phyloP scores from a whole-genome alignment of 108 stramenopile species.

The Skeletonema potamos region DNA sequence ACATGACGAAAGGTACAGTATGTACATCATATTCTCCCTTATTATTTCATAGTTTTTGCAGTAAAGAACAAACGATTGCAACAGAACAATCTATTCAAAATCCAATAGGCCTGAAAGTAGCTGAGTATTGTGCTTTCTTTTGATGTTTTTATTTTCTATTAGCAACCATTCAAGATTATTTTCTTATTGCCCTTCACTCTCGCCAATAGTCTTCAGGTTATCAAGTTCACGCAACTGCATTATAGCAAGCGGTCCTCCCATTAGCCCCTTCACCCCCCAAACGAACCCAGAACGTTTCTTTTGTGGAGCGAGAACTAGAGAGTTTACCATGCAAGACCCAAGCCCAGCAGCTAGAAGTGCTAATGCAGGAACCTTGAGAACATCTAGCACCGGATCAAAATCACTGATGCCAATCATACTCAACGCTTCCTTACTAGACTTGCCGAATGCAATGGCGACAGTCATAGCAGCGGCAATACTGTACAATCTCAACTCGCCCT shows the following conservation, averaged over 20 bases:
- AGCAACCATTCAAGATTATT: no score
- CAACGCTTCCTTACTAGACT: constrained; percentile 57
- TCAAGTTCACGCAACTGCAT: constrained; percentile 51
- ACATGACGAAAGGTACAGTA: no score
- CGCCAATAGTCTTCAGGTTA: constrained; percentile 51
- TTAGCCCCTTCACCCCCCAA: constrained; percentile 74
- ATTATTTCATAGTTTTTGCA: no score
- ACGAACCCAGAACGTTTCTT: constrained; percentile 54
- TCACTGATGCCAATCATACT: constrained; percentile 21
- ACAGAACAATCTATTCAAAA: no score
- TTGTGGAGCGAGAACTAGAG: constrained; percentile 45
- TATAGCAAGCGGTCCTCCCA: constrained; percentile 75
- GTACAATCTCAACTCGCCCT: constrained; percentile 51
- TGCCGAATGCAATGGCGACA: constrained; percentile 66
- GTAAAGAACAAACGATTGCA: no score
- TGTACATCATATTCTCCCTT: no score
- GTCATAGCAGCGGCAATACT: constrained; percentile 48
- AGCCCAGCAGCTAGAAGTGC: constrained; percentile 55
- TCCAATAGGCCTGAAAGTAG: no score
- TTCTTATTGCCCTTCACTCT: constrained; percentile 30
- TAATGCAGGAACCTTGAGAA: constrained; percentile 52
- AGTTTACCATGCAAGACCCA: constrained; percentile 56
- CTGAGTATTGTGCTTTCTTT: no score
- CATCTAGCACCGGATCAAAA: constrained; percentile 7
- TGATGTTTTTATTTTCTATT: no score